Base-by-base conservation (phyloP, 1,284 basidiomycete species). In the Anthracocystis setariae region DNA sequence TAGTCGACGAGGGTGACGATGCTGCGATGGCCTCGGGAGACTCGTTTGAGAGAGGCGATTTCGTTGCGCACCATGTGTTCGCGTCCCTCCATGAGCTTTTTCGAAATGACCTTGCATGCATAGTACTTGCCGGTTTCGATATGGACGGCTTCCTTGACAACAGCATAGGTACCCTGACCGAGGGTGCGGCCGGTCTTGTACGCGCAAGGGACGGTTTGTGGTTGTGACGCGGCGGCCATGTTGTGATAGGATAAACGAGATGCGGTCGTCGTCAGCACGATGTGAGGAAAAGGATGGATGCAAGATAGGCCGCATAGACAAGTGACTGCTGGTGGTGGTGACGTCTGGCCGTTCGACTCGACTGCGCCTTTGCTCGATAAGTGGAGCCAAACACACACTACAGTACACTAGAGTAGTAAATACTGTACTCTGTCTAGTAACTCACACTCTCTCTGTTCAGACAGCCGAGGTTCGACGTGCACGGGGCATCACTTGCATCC, bases 141-240 rank as follows among this genome's bases (percentile, higher is more conserved):
- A 82, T 97, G 94, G 15, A 97, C 93, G 44, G 93, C 95, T 86
- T 97, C 95, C 84, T 93, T 93, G 65, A 93, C 92, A 79, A 93
- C 92, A 62, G 92, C 91, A 81, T 93, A 94, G 9, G 91, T 96
- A 47, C 91, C 94, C 84, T 92, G 94, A 32, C 94, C 83, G 24
- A 84, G 73, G n/a, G 83, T 83, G 4, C 80, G 69, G n/a, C 82
- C 81, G 0, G 77, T 81, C 64, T 81, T 83, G 71, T 81, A 82
- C 18, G 78, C 78, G 58, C 79, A 82, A 5, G 80, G 80, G 10
- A 82, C 79, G 2, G 77, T 80, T 18, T 75, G 75, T 20, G 74
- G 77, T 40, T 60, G 49, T 25, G 65, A 8, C 32, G n/a, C n/a
- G 13, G 12, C 55, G 33, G 56, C 64, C 57, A 67, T 60, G 32